Conservation (phyloP, 2,329 filamentous ascomycete genomes). For the Calonectria pseudoreteaudii region DNA sequence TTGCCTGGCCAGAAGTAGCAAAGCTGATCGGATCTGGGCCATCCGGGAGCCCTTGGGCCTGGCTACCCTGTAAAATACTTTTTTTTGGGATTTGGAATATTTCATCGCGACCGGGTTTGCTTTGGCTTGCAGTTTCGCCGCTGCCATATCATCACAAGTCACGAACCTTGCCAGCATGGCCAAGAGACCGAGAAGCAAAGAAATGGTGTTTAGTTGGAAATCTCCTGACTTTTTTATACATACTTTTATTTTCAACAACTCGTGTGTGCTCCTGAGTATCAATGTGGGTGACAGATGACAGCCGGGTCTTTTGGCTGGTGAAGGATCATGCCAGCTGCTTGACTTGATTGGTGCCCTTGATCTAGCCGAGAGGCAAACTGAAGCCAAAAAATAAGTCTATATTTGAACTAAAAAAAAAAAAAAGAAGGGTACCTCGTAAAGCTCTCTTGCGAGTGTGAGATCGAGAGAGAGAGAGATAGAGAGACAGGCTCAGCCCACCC, state of each 20-base stretch:
- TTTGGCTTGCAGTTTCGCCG: neutral
- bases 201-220: neutral
- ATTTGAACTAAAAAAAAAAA: neutral
- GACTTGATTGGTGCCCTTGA: neutral
- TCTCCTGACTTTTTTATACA: neutral
- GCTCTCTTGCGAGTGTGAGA: neutral
- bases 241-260: too few species aligned
- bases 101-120: neutral
- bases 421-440: neutral
- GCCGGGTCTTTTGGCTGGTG: neutral
- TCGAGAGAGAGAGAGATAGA: neutral
- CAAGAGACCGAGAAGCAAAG: neutral
- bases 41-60: neutral
- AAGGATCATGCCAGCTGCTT: neutral
- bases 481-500: neutral
- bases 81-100: neutral
- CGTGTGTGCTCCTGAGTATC: too few species aligned
- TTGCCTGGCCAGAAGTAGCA: neutral
- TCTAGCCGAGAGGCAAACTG: neutral
- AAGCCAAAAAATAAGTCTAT: conserved; percentile 1
- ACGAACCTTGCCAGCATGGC: neutral
- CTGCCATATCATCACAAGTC: neutral
- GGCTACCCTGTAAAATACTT: too few species aligned
- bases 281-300: neutral
- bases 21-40: neutral